Conservation (phyloP, 441 rosid species). For the Brassica balearica region DNA sequence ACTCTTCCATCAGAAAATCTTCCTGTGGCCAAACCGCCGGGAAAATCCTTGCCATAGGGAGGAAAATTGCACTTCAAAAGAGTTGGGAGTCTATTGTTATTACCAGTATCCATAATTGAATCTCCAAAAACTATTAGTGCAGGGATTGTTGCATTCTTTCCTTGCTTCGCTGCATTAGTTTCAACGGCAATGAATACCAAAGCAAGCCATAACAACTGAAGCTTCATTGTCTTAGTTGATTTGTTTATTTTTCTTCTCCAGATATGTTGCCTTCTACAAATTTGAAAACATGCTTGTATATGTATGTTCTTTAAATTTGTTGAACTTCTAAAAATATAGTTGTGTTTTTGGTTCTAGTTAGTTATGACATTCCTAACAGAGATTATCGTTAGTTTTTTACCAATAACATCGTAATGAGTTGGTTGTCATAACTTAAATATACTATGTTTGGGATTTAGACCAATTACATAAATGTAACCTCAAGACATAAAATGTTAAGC, state of each 20-base stretch:
- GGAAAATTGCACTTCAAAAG: constrained; percentile 46
- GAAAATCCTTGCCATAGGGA: constrained; percentile 61
- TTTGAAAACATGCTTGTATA: constrained; percentile 2
- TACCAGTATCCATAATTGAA: constrained; percentile 65
- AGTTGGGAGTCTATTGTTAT: constrained; percentile 57
- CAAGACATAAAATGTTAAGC: background rate
- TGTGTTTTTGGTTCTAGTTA: constrained; percentile 2
- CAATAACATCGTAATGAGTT: background rate
- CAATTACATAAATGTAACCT: background rate
- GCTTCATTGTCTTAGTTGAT: constrained; percentile 18
- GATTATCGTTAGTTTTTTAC: background rate
- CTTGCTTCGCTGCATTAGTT: background rate
- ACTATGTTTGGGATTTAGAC: background rate
- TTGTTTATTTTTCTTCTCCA: background rate
- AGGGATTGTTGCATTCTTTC: constrained; percentile 36
- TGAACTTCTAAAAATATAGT: constrained; percentile 29
- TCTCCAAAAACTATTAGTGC: constrained; percentile 64
- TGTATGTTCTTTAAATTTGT: constrained; percentile 21
- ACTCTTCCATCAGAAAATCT: constrained; percentile 71
- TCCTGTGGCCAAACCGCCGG: constrained; percentile 50
- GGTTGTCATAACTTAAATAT: background rate
- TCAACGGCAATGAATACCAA: background rate
- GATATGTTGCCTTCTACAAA: background rate
- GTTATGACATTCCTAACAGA: constrained; percentile 13
- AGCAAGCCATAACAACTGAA: constrained; percentile 4